A percentile compares a stretch with the other conserved stretches of the same genome.
Conservation (phyloP, 106 monocot species). For the Chionographis japonica region DNA sequence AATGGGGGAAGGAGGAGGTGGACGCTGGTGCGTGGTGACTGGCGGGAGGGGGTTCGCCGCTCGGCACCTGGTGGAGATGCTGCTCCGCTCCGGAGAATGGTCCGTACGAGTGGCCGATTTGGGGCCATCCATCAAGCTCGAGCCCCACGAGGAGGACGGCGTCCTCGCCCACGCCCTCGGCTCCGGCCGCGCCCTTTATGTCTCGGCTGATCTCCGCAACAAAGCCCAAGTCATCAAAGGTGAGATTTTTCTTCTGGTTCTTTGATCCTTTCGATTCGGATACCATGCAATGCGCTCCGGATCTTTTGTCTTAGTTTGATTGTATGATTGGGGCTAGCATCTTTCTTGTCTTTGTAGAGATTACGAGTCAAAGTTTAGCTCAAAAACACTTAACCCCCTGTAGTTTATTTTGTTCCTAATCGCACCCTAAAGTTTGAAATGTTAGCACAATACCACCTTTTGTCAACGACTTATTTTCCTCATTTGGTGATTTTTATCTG, state of each 20-base stretch:
- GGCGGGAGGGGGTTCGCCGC: constrained; percentile 93
- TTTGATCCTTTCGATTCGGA: no score
- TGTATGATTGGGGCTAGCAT: no score
- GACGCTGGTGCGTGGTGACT: constrained; percentile 78
- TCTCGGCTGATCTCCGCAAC: constrained; percentile 74
- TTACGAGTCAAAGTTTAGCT: no score
- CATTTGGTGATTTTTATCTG: no score
- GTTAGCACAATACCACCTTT: no score
- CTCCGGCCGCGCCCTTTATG: constrained; percentile 69
- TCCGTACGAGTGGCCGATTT: constrained; percentile 81
- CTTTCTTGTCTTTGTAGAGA: no score
- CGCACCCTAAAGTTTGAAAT: no score
- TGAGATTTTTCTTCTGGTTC: neutral
- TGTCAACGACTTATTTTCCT: no score
- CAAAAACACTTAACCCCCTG: no score
- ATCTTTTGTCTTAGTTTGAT: no score
- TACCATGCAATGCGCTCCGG: no score
- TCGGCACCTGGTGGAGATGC: constrained; percentile 89
- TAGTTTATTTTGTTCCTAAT: no score
- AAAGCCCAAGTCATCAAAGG: constrained; percentile 73
- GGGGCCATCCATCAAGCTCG: constrained; percentile 62
- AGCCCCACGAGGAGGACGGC: constrained; percentile 49
- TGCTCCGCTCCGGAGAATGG: constrained; percentile 64
- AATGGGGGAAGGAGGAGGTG: constrained; percentile 24
- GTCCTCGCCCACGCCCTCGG: constrained; percentile 49